Evolutionary conservation across 2,329 filamentous ascomycete species (phyloP).

Genomic region (Colletotrichum theobromicola): DNA sequence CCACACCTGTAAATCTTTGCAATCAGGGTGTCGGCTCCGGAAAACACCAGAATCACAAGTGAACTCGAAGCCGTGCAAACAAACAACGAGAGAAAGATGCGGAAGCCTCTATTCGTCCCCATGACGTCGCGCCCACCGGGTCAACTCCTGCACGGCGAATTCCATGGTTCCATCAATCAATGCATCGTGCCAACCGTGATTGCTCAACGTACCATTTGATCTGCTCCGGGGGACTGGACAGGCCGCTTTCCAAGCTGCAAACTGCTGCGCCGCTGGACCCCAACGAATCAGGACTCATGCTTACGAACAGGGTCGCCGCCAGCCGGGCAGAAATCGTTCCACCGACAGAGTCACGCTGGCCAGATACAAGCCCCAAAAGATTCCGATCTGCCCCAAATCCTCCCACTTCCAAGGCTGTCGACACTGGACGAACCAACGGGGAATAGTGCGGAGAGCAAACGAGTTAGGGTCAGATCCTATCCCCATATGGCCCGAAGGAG

Average conservation of each 20-base stretch:
- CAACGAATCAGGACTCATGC: not conserved
- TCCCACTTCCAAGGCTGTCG: not conserved
- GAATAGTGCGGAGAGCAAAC: not conserved
- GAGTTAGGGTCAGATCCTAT: not conserved
- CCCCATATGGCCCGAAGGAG: not conserved
- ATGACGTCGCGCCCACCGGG: not conserved
- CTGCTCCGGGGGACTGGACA: not conserved
- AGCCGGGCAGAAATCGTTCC: slow-evolving; percentile 2
- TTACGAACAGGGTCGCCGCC: not conserved
- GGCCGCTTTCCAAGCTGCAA: not conserved
- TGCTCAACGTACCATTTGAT: not conserved
- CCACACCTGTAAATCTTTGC: not conserved
- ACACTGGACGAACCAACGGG: not conserved
- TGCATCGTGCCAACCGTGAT: not conserved
- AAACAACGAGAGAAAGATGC: too few species aligned
- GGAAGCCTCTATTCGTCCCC: not conserved
- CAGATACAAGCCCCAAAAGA: not conserved
- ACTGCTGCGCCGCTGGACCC: not conserved
- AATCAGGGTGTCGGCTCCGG: not conserved
- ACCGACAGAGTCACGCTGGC: slow-evolving; percentile 7
- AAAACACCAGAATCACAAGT: not conserved
- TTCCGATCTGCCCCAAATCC: not conserved
- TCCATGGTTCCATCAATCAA: not conserved
- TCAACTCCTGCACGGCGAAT: not conserved
- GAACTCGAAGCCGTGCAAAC: not conserved